A percentile compares a stretch with the other conserved stretches of the same genome.
Evolutionary conservation across 2,329 filamentous ascomycete species (phyloP).

Genomic region (Arachnomyces sp.): DNA sequence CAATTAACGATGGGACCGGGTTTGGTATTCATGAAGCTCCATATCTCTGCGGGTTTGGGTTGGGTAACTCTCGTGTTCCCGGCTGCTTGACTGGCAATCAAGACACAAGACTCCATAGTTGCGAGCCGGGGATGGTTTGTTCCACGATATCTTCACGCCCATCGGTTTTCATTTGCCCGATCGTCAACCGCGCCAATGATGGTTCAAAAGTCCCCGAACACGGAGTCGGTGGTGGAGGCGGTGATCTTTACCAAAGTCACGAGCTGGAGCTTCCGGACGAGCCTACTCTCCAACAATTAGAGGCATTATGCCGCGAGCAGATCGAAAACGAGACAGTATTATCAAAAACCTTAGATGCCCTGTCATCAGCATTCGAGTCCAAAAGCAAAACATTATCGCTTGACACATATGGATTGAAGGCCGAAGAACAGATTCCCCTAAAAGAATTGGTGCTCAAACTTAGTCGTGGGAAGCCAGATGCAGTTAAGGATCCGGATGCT

Average conservation of each 20-base stretch:
- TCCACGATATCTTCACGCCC: conserved; percentile 34
- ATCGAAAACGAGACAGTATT: conserved; percentile 24
- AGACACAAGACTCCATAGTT: conserved; percentile 69
- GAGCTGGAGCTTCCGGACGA: conserved; percentile 55
- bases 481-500: no score
- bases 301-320: conserved; percentile 42
- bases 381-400: conserved; percentile 29
- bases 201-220: conserved; percentile 62
- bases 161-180: conserved; percentile 70
- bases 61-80: conserved; percentile 61
- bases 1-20: conserved; percentile 34
- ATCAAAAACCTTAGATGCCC: conserved; percentile 21
- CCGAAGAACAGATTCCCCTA: conserved; percentile 31
- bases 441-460: conserved; percentile 28
- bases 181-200: conserved; percentile 54
- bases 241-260: conserved; percentile 61
- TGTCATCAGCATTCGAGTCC: conserved; percentile 26
- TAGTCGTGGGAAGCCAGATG: conserved; percentile 14
- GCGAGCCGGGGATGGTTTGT: conserved; percentile 59
- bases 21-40: conserved; percentile 52
- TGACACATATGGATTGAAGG: conserved; percentile 29
- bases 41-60: conserved; percentile 63
- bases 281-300: conserved; percentile 44
- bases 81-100: conserved; percentile 61
- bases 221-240: conserved; percentile 71